Evolutionary conservation across 176 grass and related monocot genomes (phyloP).

Genomic region (Raddia distichophylla): DNA sequence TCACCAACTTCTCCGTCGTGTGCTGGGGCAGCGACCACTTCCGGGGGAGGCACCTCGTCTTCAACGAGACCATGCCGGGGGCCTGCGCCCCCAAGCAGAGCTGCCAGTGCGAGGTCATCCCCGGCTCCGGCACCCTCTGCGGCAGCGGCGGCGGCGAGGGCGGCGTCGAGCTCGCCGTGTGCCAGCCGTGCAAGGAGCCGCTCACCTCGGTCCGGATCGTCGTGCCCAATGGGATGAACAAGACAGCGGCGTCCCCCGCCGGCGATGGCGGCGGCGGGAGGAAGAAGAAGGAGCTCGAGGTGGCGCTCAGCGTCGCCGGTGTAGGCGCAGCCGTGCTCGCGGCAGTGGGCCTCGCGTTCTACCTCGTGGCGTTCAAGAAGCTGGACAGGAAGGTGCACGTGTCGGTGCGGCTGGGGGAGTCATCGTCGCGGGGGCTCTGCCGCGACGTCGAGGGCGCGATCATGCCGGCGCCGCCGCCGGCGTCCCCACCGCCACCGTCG

Average conservation of each 20-base stretch:
- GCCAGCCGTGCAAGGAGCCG: constrained; percentile 29
- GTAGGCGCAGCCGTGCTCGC: constrained; percentile 20
- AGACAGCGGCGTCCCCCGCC: too few species aligned
- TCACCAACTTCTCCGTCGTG: constrained; percentile 54
- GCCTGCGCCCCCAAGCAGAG: constrained; percentile 24
- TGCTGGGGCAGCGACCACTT: constrained; percentile 79
- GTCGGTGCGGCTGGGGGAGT: constrained; percentile 33
- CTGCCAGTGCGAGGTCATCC: constrained; percentile 49
- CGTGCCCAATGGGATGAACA: constrained; percentile 29
- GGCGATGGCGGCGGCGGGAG: accelerated
- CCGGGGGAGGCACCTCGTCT: constrained; percentile 31
- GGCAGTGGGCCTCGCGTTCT: constrained; percentile 22
- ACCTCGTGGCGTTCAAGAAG: constrained; percentile 31
- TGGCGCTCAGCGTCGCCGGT: constrained; percentile 25
- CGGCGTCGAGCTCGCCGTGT: constrained; percentile 56
- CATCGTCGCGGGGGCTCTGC: constrained; percentile 12
- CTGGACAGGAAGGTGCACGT: constrained; percentile 19
- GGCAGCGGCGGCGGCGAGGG: constrained; percentile 42
- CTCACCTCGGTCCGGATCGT: constrained; percentile 40
- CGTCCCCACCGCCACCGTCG: background rate
- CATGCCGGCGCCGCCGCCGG: constrained; percentile 25
- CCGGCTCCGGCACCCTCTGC: constrained; percentile 48
- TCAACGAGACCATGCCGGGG: constrained; percentile 61
- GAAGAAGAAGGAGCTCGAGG: background rate
- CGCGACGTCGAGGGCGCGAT: constrained; percentile 27